Percentiles rank a stretch among this genome's conserved stretches.
phyloP scores from a whole-genome alignment of 139 green algal genomes.

The Closterium sp. region DNA sequence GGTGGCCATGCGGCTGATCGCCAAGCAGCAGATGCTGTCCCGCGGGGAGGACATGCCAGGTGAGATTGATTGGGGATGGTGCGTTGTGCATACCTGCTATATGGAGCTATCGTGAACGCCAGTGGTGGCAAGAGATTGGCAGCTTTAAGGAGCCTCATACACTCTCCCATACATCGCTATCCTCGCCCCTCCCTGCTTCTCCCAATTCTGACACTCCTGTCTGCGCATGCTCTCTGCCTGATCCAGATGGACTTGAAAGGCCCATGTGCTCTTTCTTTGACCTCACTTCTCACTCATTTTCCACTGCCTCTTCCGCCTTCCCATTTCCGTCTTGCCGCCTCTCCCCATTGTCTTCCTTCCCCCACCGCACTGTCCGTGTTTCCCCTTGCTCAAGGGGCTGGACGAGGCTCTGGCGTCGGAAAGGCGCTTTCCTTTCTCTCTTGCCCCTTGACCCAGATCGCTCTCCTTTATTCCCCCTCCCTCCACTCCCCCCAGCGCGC shows the following conservation, averaged over 20 bases:
- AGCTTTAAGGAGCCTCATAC: neutral
- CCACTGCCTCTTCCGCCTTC: neutral
- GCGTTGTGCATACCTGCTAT: neutral
- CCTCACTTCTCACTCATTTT: neutral
- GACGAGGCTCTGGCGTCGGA: too few species aligned
- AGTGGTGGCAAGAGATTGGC: neutral
- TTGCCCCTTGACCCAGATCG: too few species aligned
- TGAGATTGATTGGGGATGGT: neutral
- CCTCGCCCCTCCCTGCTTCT: neutral
- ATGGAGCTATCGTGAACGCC: neutral
- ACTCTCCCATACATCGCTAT: too few species aligned
- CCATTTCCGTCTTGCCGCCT: neutral
- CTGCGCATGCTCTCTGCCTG: neutral
- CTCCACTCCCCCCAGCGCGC: too few species aligned
- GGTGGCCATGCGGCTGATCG: conserved; percentile 37
- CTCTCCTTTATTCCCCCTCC: too few species aligned
- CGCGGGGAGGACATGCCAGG: neutral
- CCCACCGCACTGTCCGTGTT: neutral
- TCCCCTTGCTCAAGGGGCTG: too few species aligned
- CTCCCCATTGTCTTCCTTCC: neutral
- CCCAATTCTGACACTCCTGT: neutral
- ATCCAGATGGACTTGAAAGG: too few species aligned
- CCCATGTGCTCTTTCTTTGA: too few species aligned
- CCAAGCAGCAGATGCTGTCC: neutral
- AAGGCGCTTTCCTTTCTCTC: too few species aligned